These are phyloP conservation scores for Boletellus ananas DNA, from an alignment of 768 basidiomycete genomes.

Conservation along the genomic window DNA sequence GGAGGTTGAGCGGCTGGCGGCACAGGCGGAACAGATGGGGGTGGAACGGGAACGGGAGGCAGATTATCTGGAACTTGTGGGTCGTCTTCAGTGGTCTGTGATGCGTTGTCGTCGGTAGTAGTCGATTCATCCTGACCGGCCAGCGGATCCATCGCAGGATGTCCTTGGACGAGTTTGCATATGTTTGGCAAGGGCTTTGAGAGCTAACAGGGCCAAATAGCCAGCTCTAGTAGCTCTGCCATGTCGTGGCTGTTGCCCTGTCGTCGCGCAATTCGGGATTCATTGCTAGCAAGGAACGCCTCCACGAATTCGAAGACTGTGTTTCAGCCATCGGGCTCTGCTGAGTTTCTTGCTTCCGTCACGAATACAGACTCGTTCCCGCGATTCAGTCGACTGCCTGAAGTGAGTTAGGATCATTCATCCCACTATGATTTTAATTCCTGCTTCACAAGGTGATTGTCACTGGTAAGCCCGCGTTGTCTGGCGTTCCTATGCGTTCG, in stretches of 20 bases:
- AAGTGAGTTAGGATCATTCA: conserved; percentile 19
- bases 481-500: not conserved
- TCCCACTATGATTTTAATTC: not conserved
- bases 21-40: conserved; percentile 29
- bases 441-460: conserved; percentile 20
- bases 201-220: conserved; percentile 25
- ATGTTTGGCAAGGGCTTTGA: conserved; percentile 23
- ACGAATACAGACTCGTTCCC: conserved; percentile 17
- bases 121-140: conserved; percentile 41
- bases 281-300: conserved; percentile 4
- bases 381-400: conserved; percentile 19
- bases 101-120: conserved; percentile 61
- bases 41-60: conserved; percentile 37
- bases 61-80: conserved; percentile 68
- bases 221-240: not conserved
- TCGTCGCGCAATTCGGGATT: not conserved
- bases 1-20: conserved; percentile 36
- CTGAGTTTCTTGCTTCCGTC: conserved; percentile 27
- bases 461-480: conserved; percentile 19
- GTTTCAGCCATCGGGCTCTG: conserved; percentile 25
- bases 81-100: conserved; percentile 84
- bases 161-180: conserved; percentile 16
- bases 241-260: conserved; percentile 15
- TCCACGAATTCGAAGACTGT: conserved; percentile 13
- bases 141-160: conserved; percentile 17